These are phyloP conservation scores for Nicotiana otophora DNA, from an alignment of 257 asterid genomes.

Conservation along the genomic window DNA sequence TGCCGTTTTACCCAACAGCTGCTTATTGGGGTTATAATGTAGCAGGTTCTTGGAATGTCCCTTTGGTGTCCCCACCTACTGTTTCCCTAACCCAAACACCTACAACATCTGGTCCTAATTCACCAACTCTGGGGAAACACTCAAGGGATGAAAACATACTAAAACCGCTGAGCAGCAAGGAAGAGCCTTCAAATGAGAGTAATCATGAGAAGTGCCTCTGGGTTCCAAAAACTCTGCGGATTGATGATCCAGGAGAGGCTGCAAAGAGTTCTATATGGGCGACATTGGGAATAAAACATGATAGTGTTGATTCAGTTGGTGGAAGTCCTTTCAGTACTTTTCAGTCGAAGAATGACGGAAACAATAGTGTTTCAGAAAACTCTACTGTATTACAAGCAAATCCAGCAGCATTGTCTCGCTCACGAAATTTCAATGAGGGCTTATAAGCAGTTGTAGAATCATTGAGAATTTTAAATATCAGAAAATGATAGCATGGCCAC, in stretches of 20 bases:
- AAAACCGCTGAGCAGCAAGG: conserved; percentile 10
- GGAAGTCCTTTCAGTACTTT: conserved; percentile 64
- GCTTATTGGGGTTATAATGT: conserved; percentile 67
- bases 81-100: conserved; percentile 15
- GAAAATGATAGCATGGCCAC: background rate
- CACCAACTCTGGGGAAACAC: conserved; percentile 55
- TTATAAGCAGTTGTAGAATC: conserved; percentile 23
- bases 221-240: conserved; percentile 74
- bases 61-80: conserved; percentile 27
- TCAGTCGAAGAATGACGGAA: conserved; percentile 40
- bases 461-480: background rate
- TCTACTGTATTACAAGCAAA: conserved; percentile 69
- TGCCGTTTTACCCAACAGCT: conserved; percentile 54
- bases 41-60: conserved; percentile 34
- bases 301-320: conserved; percentile 32
- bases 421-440: conserved; percentile 60
- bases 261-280: conserved; percentile 85
- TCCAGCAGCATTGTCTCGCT: conserved; percentile 78
- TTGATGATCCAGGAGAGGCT: conserved; percentile 67
- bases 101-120: conserved; percentile 32
- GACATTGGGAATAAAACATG: conserved; percentile 56
- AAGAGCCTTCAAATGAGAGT: conserved; percentile 23
- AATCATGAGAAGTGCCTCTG: conserved; percentile 50
- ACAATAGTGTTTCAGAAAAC: conserved; percentile 35
- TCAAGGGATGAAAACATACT: conserved; percentile 40